phyloP scores from a whole-genome alignment of 2,329 filamentous ascomycete genomes.

The Paecilomyces fulvus region DNA sequence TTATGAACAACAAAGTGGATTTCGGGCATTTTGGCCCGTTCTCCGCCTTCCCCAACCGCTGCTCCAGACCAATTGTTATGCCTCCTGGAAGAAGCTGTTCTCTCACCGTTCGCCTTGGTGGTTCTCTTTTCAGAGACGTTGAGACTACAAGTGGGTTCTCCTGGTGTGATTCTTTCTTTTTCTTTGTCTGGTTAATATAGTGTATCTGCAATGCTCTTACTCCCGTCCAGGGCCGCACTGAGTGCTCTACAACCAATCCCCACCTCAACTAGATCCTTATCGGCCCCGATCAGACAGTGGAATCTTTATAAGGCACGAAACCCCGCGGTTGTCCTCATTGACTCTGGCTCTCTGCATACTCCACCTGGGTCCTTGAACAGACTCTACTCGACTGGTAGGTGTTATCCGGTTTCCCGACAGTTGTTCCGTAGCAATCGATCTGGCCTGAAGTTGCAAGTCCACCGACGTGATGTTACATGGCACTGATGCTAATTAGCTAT shows the following conservation, averaged over 20 bases:
- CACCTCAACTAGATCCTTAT: conserved; percentile 1
- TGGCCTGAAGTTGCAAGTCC: background rate
- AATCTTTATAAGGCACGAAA: background rate
- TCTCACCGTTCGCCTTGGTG: background rate
- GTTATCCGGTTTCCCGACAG: background rate
- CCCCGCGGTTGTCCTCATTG: background rate
- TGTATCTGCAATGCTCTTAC: background rate
- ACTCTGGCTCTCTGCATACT: background rate
- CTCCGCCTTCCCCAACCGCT: background rate
- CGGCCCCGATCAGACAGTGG: background rate
- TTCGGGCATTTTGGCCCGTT: background rate
- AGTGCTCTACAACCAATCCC: background rate
- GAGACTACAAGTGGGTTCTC: background rate
- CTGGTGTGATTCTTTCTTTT: background rate
- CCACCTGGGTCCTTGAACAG: background rate
- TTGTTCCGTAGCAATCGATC: background rate
- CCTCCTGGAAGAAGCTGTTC: background rate
- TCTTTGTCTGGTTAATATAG: background rate
- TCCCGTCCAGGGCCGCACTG: background rate
- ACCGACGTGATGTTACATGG: background rate
- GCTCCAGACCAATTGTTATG: background rate
- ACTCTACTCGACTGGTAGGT: conserved; percentile 2
- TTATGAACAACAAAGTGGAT: background rate
- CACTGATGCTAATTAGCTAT: background rate
- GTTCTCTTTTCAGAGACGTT: background rate